These are phyloP conservation scores for Centaurea solstitialis DNA, from an alignment of 129 eudicot species.

Conservation along the genomic window DNA sequence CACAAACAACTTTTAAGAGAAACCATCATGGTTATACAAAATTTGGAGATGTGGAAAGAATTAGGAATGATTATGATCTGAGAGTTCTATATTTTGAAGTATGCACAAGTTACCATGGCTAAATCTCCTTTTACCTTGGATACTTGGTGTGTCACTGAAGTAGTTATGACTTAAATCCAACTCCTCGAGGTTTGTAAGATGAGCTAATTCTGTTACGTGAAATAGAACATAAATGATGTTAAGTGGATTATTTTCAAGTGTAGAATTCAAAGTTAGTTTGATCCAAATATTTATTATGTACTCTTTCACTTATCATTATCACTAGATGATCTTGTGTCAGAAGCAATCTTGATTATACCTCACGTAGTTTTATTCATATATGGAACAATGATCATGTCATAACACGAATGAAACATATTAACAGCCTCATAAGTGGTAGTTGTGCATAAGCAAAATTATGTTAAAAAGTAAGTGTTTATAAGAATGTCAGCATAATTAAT, in stretches of 20 bases:
- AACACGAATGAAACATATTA: no score
- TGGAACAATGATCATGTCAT: neutral
- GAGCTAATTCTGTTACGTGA: neutral
- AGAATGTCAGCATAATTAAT: no score
- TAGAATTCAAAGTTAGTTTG: neutral
- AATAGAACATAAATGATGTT: neutral
- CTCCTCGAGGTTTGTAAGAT: slow-evolving; percentile 12
- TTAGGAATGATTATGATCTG: neutral
- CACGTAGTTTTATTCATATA: neutral
- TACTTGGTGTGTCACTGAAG: neutral
- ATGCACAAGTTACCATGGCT: neutral
- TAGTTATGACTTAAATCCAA: neutral
- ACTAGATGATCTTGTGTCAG: neutral
- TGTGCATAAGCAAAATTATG: no score
- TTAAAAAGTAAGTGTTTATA: no score
- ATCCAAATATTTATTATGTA: neutral
- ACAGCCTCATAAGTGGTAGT: no score
- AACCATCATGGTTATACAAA: neutral
- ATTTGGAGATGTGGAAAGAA: neutral
- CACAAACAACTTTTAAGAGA: no score
- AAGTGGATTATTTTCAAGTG: no score
- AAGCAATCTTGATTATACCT: neutral
- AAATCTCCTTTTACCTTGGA: slow-evolving; percentile 7
- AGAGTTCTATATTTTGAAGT: neutral
- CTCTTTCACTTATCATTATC: neutral